Evolutionary conservation across 169 alveolate species (phyloP).

Genomic region (Plasmodium coatneyi): DNA sequence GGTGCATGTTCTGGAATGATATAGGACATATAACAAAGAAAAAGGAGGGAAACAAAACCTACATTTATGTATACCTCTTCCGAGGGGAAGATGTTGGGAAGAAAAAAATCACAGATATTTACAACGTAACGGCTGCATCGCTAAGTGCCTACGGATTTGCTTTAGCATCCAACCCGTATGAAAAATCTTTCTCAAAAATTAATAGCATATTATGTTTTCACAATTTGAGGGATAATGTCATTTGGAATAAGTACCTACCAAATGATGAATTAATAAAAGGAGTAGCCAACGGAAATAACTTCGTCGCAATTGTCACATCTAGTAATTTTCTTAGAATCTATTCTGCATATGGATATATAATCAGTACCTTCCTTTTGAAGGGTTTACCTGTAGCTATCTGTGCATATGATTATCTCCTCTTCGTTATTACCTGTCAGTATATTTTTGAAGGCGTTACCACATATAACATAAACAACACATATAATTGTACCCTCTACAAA

Average conservation of each 20-base stretch:
- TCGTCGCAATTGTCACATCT: constrained; percentile 74
- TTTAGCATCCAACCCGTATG: constrained; percentile 74
- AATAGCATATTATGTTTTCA: constrained; percentile 71
- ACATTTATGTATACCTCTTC: constrained; percentile 68
- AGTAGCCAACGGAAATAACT: constrained; percentile 76
- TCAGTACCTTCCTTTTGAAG: constrained; percentile 58
- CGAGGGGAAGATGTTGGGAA: constrained; percentile 76
- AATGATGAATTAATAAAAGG: constrained; percentile 69
- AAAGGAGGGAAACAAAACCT: constrained; percentile 73
- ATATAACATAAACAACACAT: constrained; percentile 56
- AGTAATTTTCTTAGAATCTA: constrained; percentile 63
- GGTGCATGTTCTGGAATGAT: constrained; percentile 78
- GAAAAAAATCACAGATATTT: constrained; percentile 73
- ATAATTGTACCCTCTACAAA: constrained; percentile 70
- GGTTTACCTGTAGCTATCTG: constrained; percentile 74
- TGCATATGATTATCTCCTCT: constrained; percentile 72
- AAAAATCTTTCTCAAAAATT: constrained; percentile 36
- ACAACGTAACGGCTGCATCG: constrained; percentile 74
- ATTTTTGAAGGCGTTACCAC: constrained; percentile 58
- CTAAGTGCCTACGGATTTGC: constrained; percentile 74
- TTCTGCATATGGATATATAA: constrained; percentile 73
- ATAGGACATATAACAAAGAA: constrained; percentile 75
- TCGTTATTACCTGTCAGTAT: constrained; percentile 52
- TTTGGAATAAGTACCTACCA: constrained; percentile 72
- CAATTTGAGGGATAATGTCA: constrained; percentile 65